Evolutionary conservation across 345 rosid genomes (phyloP), one percentile per base, ranked within the genome.

Genomic region (Lumnitzera racemosa): DNA sequence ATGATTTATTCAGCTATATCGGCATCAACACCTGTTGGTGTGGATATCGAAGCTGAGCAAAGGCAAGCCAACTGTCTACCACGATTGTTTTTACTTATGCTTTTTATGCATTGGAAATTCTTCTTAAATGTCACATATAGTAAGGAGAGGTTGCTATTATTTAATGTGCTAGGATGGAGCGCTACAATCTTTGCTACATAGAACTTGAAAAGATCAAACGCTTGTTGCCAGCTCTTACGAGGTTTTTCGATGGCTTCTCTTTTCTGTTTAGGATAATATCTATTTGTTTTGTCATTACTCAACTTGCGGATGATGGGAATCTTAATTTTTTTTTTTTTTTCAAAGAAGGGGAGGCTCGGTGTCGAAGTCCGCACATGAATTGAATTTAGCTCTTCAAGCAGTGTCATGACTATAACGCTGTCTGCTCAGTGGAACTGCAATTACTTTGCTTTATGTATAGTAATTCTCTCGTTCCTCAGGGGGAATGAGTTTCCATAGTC

Each of bases 21-120:
- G 4, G 91, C 97, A 67, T 78, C 95, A 49, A 63, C 87, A 60
- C 73, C 96, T 53, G 92, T 90, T 67, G 99, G 99, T 55, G 89
- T 95, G 61, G 97, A 95, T 73, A 86, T 95, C 57, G 99, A 95
- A 82, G 97, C 96, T 49, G 97, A 95, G 69, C 92, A 85, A 73
- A 95, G 99, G 99, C 88, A 56, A 24, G 76, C 58, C 4, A 14
- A 49, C 20, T 20, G 69, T 55, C 51, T 15, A 52, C 27, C 16
- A 46, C 61, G 52, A 47, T 47, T 56, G 55, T 12, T 61, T 51
- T 61, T 49, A 20, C 11, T 20, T 29, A 9, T 61, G 11, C 9
- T 36, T 36, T 36, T 36, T 36, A 36, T 36, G 43, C 43, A 36
- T 36, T 36, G 43, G 43, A 36, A 36, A 36, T 36, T 36, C 43